phyloP scores from a whole-genome alignment of 2,329 filamentous ascomycete genomes.

The Cercospora sp. region DNA sequence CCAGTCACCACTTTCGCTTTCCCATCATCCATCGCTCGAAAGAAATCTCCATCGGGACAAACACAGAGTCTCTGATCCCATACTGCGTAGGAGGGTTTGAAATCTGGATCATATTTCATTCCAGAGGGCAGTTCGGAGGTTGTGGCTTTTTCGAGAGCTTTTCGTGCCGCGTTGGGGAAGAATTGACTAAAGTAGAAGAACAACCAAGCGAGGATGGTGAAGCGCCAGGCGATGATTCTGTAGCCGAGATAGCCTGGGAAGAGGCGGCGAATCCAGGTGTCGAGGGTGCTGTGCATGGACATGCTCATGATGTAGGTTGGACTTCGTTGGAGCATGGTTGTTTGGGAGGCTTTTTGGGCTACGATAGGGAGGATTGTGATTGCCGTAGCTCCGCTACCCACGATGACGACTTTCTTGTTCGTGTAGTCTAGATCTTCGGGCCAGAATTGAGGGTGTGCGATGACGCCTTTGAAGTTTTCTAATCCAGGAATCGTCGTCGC shows the following conservation, averaged over 20 bases:
- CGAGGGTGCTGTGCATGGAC: background rate
- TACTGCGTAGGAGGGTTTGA: conserved; percentile 46
- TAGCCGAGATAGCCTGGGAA: background rate
- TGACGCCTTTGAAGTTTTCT: conserved; percentile 60
- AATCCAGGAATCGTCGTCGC: conserved; percentile 65
- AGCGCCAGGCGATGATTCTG: conserved; percentile 6
- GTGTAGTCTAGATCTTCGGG: conserved; percentile 64
- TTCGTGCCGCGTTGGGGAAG: background rate
- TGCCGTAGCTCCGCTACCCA: conserved; percentile 77
- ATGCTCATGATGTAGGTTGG: conserved; percentile 12
- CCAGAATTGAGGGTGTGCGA: conserved; percentile 75
- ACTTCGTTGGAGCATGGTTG: background rate
- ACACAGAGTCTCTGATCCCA: conserved; percentile 73
- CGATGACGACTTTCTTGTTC: conserved; percentile 66
- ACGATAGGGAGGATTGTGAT: conserved; percentile 72
- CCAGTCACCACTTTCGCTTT: conserved; percentile 55
- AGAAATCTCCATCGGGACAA: conserved; percentile 55
- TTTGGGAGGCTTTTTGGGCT: conserved; percentile 38
- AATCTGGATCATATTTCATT: conserved; percentile 41
- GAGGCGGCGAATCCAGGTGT: background rate
- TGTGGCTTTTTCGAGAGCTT: background rate
- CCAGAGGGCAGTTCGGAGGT: background rate
- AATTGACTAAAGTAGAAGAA: background rate
- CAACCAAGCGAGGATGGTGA: conserved; percentile 3
- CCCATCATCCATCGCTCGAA: conserved; percentile 43